A percentile compares a stretch with the other conserved stretches of the same genome.
phyloP scores from a whole-genome alignment of 2,329 filamentous ascomycete species.

The Aspergillus neoniger region DNA sequence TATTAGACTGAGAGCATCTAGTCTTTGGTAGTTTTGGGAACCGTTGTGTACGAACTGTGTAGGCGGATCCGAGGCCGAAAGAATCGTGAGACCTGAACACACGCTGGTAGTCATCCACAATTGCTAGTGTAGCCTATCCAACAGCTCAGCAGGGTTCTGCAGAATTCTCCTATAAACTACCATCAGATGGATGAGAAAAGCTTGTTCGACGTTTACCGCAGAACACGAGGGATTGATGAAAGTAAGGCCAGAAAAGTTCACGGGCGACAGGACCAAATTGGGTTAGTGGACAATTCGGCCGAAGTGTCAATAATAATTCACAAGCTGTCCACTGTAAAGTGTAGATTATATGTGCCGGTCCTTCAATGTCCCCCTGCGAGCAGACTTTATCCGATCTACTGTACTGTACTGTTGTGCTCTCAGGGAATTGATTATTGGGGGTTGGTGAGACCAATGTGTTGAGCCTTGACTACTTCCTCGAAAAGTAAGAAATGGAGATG shows the following conservation, averaged over 20 bases:
- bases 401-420: no score
- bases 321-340: background rate
- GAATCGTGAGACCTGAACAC: no score
- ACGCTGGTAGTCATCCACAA: no score
- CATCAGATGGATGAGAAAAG: background rate
- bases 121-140: no score
- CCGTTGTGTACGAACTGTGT: background rate
- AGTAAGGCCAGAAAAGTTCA: background rate
- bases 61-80: no score
- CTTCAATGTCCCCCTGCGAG: no score
- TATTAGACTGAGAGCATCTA: background rate
- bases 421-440: no score
- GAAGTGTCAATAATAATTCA: background rate
- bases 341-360: no score
- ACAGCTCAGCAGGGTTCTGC: background rate
- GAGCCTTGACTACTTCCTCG: background rate
- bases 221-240: background rate
- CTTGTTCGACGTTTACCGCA: background rate
- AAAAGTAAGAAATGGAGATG: background rate
- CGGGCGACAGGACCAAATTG: background rate
- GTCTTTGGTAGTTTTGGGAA: background rate
- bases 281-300: background rate
- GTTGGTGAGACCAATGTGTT: no score
- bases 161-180: background rate
- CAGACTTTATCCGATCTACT: no score